Conservation (phyloP, 345 rosid species). For the Gossypium mustelinum region DNA sequence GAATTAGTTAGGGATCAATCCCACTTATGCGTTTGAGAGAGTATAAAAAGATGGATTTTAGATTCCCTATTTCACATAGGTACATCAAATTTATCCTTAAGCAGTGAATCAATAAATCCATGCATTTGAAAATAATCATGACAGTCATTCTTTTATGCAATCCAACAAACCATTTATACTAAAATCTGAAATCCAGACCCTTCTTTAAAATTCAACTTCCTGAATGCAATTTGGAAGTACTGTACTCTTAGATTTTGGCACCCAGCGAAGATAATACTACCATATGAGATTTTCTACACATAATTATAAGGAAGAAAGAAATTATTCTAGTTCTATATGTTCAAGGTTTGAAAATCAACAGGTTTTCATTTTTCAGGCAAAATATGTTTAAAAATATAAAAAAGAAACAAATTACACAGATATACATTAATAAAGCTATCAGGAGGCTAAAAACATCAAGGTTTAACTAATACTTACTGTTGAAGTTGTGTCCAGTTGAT, state of each 20-base stretch:
- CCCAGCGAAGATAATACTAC: background rate
- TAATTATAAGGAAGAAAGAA: background rate
- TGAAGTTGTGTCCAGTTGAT: conserved; percentile 21
- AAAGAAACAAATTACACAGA: background rate
- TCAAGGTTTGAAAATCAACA: background rate
- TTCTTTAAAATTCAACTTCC: background rate
- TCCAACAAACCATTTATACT: background rate
- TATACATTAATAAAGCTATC: background rate
- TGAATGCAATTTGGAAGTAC: background rate
- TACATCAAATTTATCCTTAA: background rate
- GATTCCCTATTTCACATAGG: background rate
- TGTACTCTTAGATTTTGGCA: background rate
- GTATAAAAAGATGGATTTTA: background rate
- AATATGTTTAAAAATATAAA: background rate
- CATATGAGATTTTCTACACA: background rate
- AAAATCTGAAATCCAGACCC: background rate
- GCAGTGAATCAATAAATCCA: background rate
- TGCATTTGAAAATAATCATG: background rate
- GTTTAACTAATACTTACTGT: conserved; percentile 31
- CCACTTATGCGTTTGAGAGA: background rate
- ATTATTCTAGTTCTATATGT: too few relatives aligned
- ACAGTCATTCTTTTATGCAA: background rate
- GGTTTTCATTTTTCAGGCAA: background rate
- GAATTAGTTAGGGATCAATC: background rate
- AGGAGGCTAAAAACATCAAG: background rate